Conservation (phyloP, 208 protist species). For the Trypanosoma scelopori region DNA sequence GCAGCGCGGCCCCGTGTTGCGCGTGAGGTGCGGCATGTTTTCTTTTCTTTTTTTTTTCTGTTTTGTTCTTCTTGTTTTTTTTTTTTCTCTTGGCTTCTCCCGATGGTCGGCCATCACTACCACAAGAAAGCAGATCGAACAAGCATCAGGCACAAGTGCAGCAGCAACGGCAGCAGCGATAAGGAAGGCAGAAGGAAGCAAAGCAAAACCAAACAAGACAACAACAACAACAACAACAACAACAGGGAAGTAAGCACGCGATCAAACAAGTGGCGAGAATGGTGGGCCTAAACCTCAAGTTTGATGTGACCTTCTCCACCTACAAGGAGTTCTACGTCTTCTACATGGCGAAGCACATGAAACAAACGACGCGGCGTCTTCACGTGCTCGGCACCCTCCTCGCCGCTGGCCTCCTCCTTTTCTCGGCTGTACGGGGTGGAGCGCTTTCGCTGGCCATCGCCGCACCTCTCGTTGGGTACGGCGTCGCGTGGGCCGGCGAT, state of each 20-base stretch:
- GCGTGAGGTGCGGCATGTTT: not conserved
- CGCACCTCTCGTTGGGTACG: constrained; percentile 26
- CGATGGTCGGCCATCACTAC: not conserved
- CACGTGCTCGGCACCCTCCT: constrained; percentile 44
- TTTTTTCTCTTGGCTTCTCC: constrained; percentile 11
- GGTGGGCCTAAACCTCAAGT: constrained; percentile 49
- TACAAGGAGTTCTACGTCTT: constrained; percentile 63
- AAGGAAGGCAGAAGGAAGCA: not conserved
- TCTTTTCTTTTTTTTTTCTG: constrained; percentile 21
- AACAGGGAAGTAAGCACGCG: not conserved
- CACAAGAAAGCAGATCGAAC: not conserved
- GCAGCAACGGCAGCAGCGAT: not conserved
- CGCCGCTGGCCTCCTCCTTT: constrained; percentile 11
- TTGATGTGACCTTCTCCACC: constrained; percentile 45
- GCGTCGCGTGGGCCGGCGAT: constrained; percentile 49
- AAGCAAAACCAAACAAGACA: not conserved
- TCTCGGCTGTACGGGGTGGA: constrained; percentile 1
- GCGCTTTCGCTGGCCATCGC: constrained; percentile 3
- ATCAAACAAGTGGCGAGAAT: constrained; percentile 20
- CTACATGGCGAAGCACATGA: constrained; percentile 61
- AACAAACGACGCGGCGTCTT: constrained; percentile 42
- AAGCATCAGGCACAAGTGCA: not conserved
- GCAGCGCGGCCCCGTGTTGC: no score
- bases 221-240: not conserved
- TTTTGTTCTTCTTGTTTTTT: constrained; percentile 11